Evolutionary conservation across 352 stramenopile genomes (phyloP), one percentile per base, ranked within the genome.

Genomic region (Phytopythium helicoides): DNA sequence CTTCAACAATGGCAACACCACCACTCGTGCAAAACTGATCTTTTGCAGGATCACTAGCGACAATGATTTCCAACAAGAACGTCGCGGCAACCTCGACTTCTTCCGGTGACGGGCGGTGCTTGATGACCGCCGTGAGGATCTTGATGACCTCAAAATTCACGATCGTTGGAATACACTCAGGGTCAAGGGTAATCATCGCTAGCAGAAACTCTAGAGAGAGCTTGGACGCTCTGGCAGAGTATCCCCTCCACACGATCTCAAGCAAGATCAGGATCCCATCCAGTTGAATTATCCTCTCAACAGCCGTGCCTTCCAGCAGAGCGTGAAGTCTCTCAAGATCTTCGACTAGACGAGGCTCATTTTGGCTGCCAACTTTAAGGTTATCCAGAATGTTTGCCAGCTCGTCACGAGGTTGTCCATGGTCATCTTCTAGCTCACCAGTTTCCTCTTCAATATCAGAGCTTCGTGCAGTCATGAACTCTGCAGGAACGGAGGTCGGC

Each of bases 51-150:
- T 85, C 71, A 52, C 68, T 77, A 16, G 45, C 52, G 18, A 62
- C 70, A 22, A 82, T 66, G 6, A 81, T 42, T 19, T 82, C 71
- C 36, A 85, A 58, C 15, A 85, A 54, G 18, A 85, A 76, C 3
- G 68, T 78, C 2, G 63, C 73, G 26, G 73, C 69, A n/a, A 78
- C 51, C 9, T 82, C 66, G 18, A 85, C 54, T 56, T 82, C 71
- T 19, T 76, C 60, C 2, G 68, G 60, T 48, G 67, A 68, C 12
- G 63, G 66, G 19, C 64, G 52, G 25, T 76, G 63, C 47, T 73
- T 74, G 4, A 85, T 54, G 7, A 82, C 69, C 19, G 66, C 54
- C 14, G 79, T 65, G 9, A 85, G 26, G 25, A 82, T 67, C 41
- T 71, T 71, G 14, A 85, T 67, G 16, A 73, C 58, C 41, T 77